These are phyloP conservation scores for Coemansia sp. DNA, from an alignment of 371 early-diverging fungal genomes.

Conservation along the genomic window DNA sequence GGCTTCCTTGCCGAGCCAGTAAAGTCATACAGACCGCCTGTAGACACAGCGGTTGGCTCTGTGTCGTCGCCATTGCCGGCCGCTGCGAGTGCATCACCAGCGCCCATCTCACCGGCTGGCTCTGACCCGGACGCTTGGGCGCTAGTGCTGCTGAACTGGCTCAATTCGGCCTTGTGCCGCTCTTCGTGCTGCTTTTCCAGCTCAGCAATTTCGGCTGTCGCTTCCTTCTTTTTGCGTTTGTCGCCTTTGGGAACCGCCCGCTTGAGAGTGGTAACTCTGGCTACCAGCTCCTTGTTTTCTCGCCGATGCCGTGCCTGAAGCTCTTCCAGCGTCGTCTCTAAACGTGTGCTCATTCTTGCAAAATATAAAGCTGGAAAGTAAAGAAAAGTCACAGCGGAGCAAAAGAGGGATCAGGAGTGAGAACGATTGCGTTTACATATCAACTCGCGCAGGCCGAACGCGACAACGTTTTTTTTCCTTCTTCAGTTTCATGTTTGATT, in stretches of 20 bases:
- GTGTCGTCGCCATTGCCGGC: background rate
- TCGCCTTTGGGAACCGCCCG: conserved; percentile 74
- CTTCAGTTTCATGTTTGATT: background rate
- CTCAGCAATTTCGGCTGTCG: conserved; percentile 65
- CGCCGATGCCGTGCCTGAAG: conserved; percentile 71
- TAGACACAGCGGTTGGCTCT: background rate
- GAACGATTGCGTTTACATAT: background rate
- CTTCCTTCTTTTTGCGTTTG: conserved; percentile 87
- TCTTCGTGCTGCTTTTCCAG: conserved; percentile 66
- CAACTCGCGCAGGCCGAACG: background rate
- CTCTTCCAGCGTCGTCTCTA: conserved; percentile 49
- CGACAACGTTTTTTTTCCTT: background rate
- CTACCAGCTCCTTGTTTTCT: conserved; percentile 75
- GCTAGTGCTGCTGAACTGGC: conserved; percentile 25
- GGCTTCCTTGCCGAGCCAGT: conserved; percentile 6
- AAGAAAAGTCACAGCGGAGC: background rate
- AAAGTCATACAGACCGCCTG: conserved; percentile 8
- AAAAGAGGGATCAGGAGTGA: background rate
- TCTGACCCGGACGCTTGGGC: conserved; percentile 29
- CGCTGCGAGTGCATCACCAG: background rate
- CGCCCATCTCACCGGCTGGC: background rate
- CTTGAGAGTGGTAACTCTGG: conserved; percentile 68
- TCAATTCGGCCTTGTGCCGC: conserved; percentile 70
- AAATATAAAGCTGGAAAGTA: background rate
- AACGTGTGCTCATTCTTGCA: background rate